Conservation (phyloP, 495 filamentous ascomycete genomes). For the Chaetomium fimeti region DNA sequence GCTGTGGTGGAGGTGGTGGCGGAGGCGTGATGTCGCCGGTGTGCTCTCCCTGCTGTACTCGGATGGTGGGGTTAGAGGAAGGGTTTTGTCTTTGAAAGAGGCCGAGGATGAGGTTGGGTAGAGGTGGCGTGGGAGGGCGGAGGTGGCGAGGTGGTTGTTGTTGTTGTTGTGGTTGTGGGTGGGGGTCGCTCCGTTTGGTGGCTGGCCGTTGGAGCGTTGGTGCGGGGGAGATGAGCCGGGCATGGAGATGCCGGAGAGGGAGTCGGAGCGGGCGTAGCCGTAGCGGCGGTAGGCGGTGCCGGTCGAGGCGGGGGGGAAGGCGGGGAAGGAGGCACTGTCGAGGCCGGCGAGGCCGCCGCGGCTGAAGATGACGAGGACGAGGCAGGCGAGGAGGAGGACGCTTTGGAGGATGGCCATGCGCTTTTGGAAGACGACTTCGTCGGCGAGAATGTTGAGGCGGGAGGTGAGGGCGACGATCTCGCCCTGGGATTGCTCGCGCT, state of each 20-base stretch:
- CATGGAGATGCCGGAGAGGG: constrained; percentile 5
- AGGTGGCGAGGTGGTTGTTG: constrained; percentile 16
- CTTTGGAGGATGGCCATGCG: constrained; percentile 88
- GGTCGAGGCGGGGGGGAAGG: background rate
- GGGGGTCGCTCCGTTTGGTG: background rate
- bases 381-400: constrained; percentile 80
- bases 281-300: constrained; percentile 11
- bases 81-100: constrained; percentile 27
- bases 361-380: constrained; percentile 80
- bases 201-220: background rate
- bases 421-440: constrained; percentile 95
- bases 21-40: constrained; percentile 9
- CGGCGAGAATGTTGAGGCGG: constrained; percentile 82
- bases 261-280: constrained; percentile 8
- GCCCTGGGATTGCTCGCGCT: constrained; percentile 72
- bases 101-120: constrained; percentile 3
- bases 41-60: constrained; percentile 35
- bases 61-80: constrained; percentile 43
- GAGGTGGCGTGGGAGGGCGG: constrained; percentile 16
- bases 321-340: constrained; percentile 22
- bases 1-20: constrained; percentile 13
- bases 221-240: constrained; percentile 7
- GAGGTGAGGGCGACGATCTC: constrained; percentile 79
- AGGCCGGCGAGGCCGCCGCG: constrained; percentile 36
- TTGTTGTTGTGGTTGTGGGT: background rate